phyloP scores from a whole-genome alignment of 2,329 filamentous ascomycete genomes.

The Microdochium bolleyi region DNA sequence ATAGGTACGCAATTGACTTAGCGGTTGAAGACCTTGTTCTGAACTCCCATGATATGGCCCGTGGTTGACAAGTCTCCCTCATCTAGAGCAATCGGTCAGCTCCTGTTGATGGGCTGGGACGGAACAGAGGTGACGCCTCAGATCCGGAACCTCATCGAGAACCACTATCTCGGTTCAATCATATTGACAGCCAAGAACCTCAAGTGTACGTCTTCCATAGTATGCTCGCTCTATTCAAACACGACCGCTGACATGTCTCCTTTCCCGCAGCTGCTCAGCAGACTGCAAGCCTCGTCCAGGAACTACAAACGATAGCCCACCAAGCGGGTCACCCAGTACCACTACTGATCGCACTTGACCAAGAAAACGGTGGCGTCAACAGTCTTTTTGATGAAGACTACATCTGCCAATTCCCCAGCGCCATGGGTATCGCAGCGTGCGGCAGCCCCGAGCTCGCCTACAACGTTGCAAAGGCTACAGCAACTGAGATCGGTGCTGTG shows the following conservation, averaged over 20 bases:
- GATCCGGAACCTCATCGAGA: slow-evolving; percentile 71
- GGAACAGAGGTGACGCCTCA: slow-evolving; percentile 77
- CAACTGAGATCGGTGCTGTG: slow-evolving; percentile 83
- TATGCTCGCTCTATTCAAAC: not conserved
- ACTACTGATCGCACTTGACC: slow-evolving; percentile 83
- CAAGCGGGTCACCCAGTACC: slow-evolving; percentile 85
- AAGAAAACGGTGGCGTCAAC: slow-evolving; percentile 97
- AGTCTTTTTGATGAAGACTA: slow-evolving; percentile 93
- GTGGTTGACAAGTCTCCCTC: slow-evolving; percentile 19
- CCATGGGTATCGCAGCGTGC: slow-evolving; percentile 93
- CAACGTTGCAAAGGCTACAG: slow-evolving; percentile 86
- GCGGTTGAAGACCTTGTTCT: not conserved
- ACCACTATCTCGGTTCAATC: slow-evolving; percentile 84
- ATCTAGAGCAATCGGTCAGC: slow-evolving; percentile 62
- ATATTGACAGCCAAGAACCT: slow-evolving; percentile 78
- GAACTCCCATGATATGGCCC: not conserved
- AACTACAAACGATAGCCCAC: slow-evolving; percentile 86
- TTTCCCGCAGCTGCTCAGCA: slow-evolving; percentile 69
- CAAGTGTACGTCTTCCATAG: slow-evolving; percentile 52
- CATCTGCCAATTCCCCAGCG: slow-evolving; percentile 92
- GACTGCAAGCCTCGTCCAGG: slow-evolving; percentile 78
- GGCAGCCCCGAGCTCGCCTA: slow-evolving; percentile 80
- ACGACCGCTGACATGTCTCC: not conserved
- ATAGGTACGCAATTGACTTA: not conserved
- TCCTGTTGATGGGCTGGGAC: slow-evolving; percentile 80